Base-by-base conservation (phyloP, 768 basidiomycete species). In the Rhodocollybia butyracea region DNA sequence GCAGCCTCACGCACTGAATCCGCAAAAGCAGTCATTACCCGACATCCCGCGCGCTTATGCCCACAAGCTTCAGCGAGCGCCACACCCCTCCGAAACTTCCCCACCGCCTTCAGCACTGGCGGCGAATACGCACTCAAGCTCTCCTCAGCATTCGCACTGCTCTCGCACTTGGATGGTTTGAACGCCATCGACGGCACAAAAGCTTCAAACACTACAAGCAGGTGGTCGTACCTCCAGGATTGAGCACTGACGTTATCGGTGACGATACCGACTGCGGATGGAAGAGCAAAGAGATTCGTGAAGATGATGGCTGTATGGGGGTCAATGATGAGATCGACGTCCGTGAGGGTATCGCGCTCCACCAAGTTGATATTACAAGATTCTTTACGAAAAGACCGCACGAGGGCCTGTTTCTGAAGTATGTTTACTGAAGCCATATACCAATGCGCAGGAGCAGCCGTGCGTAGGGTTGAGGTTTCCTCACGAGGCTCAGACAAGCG, bases 361-460 rank as follows among this genome's bases (percentile, higher is more conserved):
- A 85, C 75, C 12, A 91, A 76, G 27, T 80, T 75, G 22, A 90
- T 70, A 11, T 68, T 68, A 58, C 77, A 82, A 12, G 70, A 62
- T 13, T 61, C 63, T 11, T 76, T 73, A 17, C 72, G 70, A 24
- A 92, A 74, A 11, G 73, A 67, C 3, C 76, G 77, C 38, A 86
- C 76, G 2, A 92, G 70, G 19, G 73, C 75, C 48, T 81, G 85
- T 59, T 84, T 86, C 65, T 91, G 90, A 6, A 91, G 73, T 19
- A 90, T 59, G 27, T 82, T 74, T 57, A 91, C 65, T 27, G 88
- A 91, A 15, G 81, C 82, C 69, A 92, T 73, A 63, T 91, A 92
- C 26, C 76, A 78, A 64, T 91, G 88, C 17, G 63, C 42, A 19
- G 63, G 64, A 12, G 57, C 50, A n/a, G 78, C n/a, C n/a, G n/a